Conservation (phyloP, 2,329 filamentous ascomycete genomes). For the Orbilia blumenaviensis region DNA sequence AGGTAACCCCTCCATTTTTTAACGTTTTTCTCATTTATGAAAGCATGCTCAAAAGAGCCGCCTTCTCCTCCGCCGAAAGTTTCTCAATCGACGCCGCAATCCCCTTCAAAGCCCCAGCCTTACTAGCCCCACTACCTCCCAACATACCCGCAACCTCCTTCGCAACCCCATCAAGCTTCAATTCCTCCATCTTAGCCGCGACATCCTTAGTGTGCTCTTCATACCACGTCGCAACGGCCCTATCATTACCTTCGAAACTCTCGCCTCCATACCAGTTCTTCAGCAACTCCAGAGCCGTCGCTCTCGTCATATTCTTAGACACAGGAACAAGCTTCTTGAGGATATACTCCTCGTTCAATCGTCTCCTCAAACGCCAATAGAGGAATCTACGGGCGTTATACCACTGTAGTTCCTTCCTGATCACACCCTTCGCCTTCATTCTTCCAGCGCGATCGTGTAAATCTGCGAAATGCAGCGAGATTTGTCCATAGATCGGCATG, state of each 20-base stretch:
- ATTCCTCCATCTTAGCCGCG: slow-evolving; percentile 80
- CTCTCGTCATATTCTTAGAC: slow-evolving; percentile 65
- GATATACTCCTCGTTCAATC: slow-evolving; percentile 96
- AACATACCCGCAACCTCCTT: slow-evolving; percentile 75
- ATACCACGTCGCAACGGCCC: slow-evolving; percentile 90
- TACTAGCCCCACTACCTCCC: slow-evolving; percentile 67
- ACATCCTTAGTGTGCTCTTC: slow-evolving; percentile 90
- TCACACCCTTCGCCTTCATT: slow-evolving; percentile 97
- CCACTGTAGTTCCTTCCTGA: slow-evolving; percentile 86
- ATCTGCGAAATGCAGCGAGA: slow-evolving; percentile 96
- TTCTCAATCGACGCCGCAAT: slow-evolving; percentile 85
- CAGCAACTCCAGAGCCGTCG: slow-evolving; percentile 76
- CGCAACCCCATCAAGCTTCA: slow-evolving; percentile 79
- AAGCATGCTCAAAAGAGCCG: slow-evolving; percentile 73
- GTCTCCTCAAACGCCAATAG: slow-evolving; percentile 98
- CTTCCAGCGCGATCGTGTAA: slow-evolving; percentile 95
- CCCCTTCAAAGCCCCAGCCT: slow-evolving; percentile 78
- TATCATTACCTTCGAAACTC: slow-evolving; percentile 77
- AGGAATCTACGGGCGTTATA: slow-evolving; percentile 93
- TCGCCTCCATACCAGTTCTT: slow-evolving; percentile 73
- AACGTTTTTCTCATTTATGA: no score
- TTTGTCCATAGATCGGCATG: slow-evolving; percentile 91
- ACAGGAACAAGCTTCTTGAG: slow-evolving; percentile 80
- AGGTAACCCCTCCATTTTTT: neutral
- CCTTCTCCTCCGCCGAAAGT: slow-evolving; percentile 86